A percentile compares a stretch with the other conserved stretches of the same genome.
Evolutionary conservation across 352 stramenopile genomes (phyloP).

Genomic region (Aphanomyces euteiches): DNA sequence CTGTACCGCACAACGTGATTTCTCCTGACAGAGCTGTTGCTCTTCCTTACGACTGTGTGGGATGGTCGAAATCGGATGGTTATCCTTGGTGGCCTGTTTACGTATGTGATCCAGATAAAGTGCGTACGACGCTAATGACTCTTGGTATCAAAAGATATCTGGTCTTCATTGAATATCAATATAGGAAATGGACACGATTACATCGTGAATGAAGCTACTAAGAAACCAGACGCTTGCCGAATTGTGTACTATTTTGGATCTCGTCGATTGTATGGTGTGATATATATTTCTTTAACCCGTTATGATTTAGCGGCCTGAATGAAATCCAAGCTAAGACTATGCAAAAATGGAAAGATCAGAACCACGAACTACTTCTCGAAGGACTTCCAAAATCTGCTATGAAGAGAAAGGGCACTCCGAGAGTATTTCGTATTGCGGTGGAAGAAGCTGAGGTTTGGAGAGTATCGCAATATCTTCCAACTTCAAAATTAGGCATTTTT

Average conservation of each 20-base stretch:
- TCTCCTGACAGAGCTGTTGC: not conserved
- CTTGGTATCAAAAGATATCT: slow-evolving; percentile 7
- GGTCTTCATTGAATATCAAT: not conserved
- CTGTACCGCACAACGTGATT: too few relatives aligned
- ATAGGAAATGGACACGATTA: slow-evolving; percentile 18
- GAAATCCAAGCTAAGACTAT: slow-evolving; percentile 6
- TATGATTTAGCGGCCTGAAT: not conserved
- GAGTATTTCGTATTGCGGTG: not conserved
- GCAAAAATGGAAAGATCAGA: slow-evolving; percentile 9
- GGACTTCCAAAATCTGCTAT: not conserved
- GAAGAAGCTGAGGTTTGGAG: slow-evolving; percentile 8
- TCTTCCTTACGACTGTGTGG: not conserved
- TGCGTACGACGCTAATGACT: not conserved
- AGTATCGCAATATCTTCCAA: not conserved
- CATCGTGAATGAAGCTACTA: slow-evolving; percentile 4
- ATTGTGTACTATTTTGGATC: slow-evolving; percentile 15
- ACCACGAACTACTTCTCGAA: slow-evolving; percentile 7
- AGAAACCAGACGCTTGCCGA: not conserved
- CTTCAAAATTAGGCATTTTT: slow-evolving; percentile 4
- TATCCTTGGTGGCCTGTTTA: slow-evolving; percentile 21
- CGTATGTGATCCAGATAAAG: slow-evolving; percentile 8
- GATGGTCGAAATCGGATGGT: slow-evolving; percentile 7
- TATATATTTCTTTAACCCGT: not conserved
- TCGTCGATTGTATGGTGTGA: slow-evolving; percentile 6
- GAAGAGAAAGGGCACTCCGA: not conserved